Evolutionary conservation across 768 basidiomycete genomes (phyloP).

Genomic region (Lactifluus echinatus): DNA sequence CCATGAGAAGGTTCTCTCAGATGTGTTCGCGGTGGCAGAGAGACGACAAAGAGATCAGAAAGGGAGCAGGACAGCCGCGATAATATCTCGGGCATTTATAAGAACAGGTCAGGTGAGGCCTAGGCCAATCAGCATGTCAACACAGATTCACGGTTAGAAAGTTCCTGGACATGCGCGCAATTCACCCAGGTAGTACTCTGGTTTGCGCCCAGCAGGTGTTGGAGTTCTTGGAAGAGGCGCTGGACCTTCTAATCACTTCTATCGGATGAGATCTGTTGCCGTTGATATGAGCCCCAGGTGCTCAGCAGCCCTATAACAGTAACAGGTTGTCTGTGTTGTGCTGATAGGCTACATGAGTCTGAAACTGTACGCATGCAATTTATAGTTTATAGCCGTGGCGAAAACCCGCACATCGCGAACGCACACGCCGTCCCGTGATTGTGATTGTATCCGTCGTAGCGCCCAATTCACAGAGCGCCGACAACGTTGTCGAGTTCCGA

Average conservation of each 20-base stretch:
- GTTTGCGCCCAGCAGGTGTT: background rate
- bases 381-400: no score
- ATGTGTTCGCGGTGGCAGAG: conserved; percentile 7
- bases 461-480: no score
- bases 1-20: conserved; percentile 32
- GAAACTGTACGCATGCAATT: no score
- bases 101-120: background rate
- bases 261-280: background rate
- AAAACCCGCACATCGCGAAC: no score
- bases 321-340: background rate
- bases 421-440: background rate
- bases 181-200: no score
- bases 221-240: background rate
- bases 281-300: background rate
- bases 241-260: background rate
- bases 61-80: background rate
- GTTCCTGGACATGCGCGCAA: background rate
- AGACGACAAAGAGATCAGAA: background rate
- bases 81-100: background rate
- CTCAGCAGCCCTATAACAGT: background rate
- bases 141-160: background rate
- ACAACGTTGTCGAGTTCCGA: background rate
- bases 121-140: background rate
- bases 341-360: no score
- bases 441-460: no score